These are phyloP conservation scores for Clitoria ternatea DNA, from an alignment of 306 rosid species.

Conservation along the genomic window DNA sequence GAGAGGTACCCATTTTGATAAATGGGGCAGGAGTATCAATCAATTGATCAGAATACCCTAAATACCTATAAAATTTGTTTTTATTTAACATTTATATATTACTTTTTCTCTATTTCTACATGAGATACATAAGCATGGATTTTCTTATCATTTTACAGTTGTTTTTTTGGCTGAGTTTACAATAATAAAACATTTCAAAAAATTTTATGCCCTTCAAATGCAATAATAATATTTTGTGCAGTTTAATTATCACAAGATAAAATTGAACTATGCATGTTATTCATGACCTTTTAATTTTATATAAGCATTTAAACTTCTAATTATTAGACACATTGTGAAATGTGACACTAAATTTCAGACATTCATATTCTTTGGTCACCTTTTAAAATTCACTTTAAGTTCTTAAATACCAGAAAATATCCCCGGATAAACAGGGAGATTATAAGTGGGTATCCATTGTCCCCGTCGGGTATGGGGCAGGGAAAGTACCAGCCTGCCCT, in stretches of 20 bases:
- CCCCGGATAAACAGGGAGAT: not conserved
- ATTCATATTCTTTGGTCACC: not conserved
- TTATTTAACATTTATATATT: not conserved
- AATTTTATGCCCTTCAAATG: not conserved
- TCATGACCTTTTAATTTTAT: not conserved
- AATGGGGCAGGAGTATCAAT: not conserved
- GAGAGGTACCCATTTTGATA: not conserved
- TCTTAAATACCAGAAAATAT: not conserved
- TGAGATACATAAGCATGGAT: not conserved
- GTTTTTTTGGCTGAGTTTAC: not conserved
- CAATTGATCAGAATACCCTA: not conserved
- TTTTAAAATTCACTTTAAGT: not conserved
- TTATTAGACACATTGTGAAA: not conserved
- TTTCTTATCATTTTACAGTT: not conserved
- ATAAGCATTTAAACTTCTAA: not conserved
- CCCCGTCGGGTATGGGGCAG: not conserved
- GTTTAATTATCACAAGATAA: conserved; percentile 2
- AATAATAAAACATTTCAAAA: not conserved
- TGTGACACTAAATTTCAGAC: not conserved
- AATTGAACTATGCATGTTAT: not conserved
- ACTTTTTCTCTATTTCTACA: not conserved
- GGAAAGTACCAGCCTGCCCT: not conserved
- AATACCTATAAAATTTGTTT: not conserved
- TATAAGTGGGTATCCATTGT: not conserved
- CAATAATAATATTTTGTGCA: not conserved